Evolutionary conservation across 2,329 filamentous ascomycete species (phyloP), one percentile per base, ranked within the genome.

Genomic region (Neonectria neomacrospora): DNA sequence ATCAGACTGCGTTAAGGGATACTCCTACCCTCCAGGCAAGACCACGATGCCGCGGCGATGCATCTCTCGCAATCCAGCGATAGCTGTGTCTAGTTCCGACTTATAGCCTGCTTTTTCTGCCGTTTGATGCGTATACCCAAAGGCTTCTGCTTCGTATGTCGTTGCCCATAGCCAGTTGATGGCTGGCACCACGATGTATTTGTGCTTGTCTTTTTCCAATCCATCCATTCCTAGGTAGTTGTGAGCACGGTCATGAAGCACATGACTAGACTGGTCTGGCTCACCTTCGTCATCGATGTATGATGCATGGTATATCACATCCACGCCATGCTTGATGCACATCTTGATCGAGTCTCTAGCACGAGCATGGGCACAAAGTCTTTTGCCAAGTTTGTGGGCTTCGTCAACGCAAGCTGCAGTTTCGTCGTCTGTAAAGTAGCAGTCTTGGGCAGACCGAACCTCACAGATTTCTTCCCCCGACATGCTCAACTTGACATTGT

Each of bases 151-250:
- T 16, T 66, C 64, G 30, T 64, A 66, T 11, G 61, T 54, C 4
- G 64, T 64, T 3, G 64, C 60, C 22, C 53, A 66, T 3, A 66
- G 53, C 61, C 64, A 66, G 28, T 66, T 66, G 23, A 66, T 60
- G 4, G 64, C 64, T 1, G 64, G 64, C 2, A 52, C 56, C 3
- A 64, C 60, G 41, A 66, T 45, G 28, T 54, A 39, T 23, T 54
- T 63, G 2, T 66, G 28, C 39, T 42, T 54, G 5, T 20, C 23
- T 14, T 41, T 50, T 18, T 65, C 63, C 7, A 65, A 28, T 45
- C 41, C 50, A 9, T 62, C 47, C 59, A 62, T 62, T 11, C 59
- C 59, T 62, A 23, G 7, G 7, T 18, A 11, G 2, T 26, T 3
- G 10, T 37, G 2, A 23, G 47, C 3, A 18, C 16, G 3, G 22